These are phyloP conservation scores for Podila verticillata DNA, from an alignment of 192 early-diverging fungal species.

Conservation along the genomic window DNA sequence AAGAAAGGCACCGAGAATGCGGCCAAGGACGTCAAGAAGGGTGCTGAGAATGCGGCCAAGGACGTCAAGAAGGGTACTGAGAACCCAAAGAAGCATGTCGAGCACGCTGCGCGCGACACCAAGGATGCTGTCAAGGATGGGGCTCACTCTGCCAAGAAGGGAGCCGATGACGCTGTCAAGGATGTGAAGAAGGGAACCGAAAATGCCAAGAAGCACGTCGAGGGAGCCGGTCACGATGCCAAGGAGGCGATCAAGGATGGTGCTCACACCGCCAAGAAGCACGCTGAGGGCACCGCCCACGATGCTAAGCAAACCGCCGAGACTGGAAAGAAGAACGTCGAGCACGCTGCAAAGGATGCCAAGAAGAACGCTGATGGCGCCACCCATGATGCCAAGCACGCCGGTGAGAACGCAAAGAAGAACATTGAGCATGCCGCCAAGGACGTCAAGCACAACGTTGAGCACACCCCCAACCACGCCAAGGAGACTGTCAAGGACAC, in stretches of 20 bases:
- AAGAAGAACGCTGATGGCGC: slow-evolving; percentile 3
- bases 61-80: slow-evolving; percentile 22
- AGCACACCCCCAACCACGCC: slow-evolving; percentile 8
- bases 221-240: not conserved
- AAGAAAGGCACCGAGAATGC: not conserved
- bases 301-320: not conserved
- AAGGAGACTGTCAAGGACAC: slow-evolving; percentile 22
- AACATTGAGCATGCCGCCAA: not conserved
- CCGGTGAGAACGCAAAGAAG: slow-evolving; percentile 7
- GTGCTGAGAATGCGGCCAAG: slow-evolving; percentile 1
- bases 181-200: not conserved
- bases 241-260: not conserved
- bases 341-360: slow-evolving; percentile 12
- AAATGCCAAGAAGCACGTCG: not conserved
- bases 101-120: not conserved
- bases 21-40: slow-evolving; percentile 16
- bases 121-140: not conserved
- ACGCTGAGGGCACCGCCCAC: not conserved
- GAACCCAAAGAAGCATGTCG: slow-evolving; percentile 6
- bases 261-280: not conserved
- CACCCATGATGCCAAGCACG: not conserved
- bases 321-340: slow-evolving; percentile 4
- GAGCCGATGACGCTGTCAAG: not conserved
- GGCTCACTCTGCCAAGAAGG: not conserved
- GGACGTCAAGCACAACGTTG: not conserved